These are phyloP conservation scores for Chlorella sp. DNA, from an alignment of 139 green algal species.

Conservation along the genomic window DNA sequence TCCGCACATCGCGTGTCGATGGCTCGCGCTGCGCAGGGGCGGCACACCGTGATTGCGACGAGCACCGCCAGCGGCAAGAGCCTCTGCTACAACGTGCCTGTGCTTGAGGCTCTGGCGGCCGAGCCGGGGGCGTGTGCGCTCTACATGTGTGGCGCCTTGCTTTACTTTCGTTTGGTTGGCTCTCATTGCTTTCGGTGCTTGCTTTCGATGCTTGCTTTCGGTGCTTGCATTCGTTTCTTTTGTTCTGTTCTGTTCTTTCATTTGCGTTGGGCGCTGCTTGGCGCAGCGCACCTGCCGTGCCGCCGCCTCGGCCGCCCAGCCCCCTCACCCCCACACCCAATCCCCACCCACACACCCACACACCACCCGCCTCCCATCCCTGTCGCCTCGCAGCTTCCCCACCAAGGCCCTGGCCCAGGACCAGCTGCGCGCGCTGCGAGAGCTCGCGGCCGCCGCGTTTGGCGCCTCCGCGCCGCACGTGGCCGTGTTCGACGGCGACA, in stretches of 20 bases:
- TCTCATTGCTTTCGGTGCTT: not conserved
- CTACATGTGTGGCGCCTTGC: too few relatives aligned
- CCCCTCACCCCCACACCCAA: too few relatives aligned
- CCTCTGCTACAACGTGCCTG: conserved; percentile 88
- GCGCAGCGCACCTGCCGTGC: too few relatives aligned
- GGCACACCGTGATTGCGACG: conserved; percentile 85
- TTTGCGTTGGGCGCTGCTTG: too few relatives aligned
- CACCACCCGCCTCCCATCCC: not conserved
- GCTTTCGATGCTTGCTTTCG: not conserved
- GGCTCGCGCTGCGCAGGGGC: too few relatives aligned
- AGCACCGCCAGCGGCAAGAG: conserved; percentile 93
- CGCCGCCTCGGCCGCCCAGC: too few relatives aligned
- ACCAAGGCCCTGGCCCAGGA: conserved; percentile 89
- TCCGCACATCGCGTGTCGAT: too few relatives aligned
- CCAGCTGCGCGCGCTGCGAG: conserved; percentile 70
- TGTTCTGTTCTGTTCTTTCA: too few relatives aligned
- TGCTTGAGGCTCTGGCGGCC: conserved; percentile 64
- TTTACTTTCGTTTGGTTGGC: not conserved
- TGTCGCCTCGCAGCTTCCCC: conserved; percentile 76
- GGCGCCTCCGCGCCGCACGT: conserved; percentile 43
- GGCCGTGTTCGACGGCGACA: conserved; percentile 92
- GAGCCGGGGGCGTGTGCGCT: too few relatives aligned
- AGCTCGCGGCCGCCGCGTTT: conserved; percentile 59
- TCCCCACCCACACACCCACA: conserved; percentile 1
- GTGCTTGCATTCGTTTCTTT: too few relatives aligned